Evolutionary conservation across 805 yeast genomes (phyloP).

Genomic region (Candida fluviatilis): DNA sequence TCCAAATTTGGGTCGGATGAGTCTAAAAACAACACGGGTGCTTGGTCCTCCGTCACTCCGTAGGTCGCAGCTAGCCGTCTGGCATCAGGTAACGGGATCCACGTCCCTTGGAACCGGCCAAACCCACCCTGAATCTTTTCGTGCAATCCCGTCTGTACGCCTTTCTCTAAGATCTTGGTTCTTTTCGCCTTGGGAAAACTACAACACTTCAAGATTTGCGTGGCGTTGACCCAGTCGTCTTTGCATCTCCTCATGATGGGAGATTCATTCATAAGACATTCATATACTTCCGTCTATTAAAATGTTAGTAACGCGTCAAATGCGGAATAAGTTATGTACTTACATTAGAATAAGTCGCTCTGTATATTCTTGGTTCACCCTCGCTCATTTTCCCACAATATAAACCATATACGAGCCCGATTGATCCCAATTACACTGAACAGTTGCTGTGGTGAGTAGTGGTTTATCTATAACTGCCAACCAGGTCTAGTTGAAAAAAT

Average conservation of each 20-base stretch:
- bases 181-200: constrained; percentile 92
- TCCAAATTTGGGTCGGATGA: constrained; percentile 29
- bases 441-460: background rate
- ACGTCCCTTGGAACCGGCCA: constrained; percentile 95
- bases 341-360: constrained; percentile 44
- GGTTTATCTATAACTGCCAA: background rate
- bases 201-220: constrained; percentile 91
- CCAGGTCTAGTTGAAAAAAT: background rate
- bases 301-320: constrained; percentile 5
- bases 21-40: constrained; percentile 40
- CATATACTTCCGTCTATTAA: constrained; percentile 58
- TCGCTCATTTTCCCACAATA: constrained; percentile 19
- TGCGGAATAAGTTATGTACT: constrained; percentile 15
- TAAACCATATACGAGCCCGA: constrained; percentile 3
- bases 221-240: constrained; percentile 97
- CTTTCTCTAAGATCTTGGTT: constrained; percentile 86
- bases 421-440: background rate
- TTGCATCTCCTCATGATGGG: constrained; percentile 85
- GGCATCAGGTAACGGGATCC: constrained; percentile 87
- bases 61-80: constrained; percentile 36
- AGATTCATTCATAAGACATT: constrained; percentile 60
- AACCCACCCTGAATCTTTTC: constrained; percentile 97
- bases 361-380: constrained; percentile 36
- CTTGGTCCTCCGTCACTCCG: constrained; percentile 35
- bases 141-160: constrained; percentile 85